These are phyloP conservation scores for Cunninghamia lanceolata DNA, from an alignment of 75 land plant genomes.

Conservation along the genomic window DNA sequence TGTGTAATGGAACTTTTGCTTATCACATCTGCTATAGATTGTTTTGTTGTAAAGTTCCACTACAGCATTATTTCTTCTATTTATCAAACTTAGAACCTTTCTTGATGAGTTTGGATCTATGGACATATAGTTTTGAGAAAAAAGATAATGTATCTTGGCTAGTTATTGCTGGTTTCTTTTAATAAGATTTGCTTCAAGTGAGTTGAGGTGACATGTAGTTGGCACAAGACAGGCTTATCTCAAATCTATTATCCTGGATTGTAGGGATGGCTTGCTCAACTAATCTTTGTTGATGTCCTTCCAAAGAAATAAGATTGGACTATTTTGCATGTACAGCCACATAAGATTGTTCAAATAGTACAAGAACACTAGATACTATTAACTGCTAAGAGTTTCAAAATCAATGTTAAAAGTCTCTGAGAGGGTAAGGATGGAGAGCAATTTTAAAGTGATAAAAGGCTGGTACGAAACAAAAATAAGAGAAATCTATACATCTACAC, in stretches of 20 bases:
- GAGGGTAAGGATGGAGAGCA: background rate
- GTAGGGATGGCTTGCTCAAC: background rate
- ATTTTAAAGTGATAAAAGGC: background rate
- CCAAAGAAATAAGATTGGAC: background rate
- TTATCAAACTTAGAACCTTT: background rate
- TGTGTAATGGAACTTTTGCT: background rate
- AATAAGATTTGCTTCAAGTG: background rate
- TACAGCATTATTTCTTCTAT: background rate
- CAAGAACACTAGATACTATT: background rate
- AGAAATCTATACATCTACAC: background rate
- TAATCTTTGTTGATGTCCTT: background rate
- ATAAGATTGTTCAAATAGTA: background rate
- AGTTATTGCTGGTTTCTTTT: background rate
- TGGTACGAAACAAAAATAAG: background rate
- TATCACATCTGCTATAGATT: background rate
- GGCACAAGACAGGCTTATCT: background rate
- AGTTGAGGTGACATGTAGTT: background rate
- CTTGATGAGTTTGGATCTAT: background rate
- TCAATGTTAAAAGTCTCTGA: background rate
- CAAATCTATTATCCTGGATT: background rate
- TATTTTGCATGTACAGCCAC: background rate
- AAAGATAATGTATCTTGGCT: background rate
- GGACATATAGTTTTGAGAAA: background rate
- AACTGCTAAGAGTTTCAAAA: background rate
- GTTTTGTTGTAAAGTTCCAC: background rate